phyloP scores from a whole-genome alignment of 1,284 basidiomycete species.

The Leccinum solheimii region DNA sequence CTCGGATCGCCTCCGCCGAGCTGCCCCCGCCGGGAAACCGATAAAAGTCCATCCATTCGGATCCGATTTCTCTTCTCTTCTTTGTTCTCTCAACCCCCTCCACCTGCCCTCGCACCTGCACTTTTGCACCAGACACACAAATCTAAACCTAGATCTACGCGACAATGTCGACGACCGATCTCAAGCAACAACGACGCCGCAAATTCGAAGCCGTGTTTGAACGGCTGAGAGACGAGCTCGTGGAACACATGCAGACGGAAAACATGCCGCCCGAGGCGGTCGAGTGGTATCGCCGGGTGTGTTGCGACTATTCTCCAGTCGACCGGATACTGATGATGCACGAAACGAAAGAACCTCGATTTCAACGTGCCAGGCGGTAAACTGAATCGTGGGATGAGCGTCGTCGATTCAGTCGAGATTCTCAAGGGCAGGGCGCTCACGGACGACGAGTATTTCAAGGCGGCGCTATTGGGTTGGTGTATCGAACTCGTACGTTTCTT shows the following conservation, averaged over 20 bases:
- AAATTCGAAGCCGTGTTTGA: slow-evolving; percentile 34
- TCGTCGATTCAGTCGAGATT: slow-evolving; percentile 93
- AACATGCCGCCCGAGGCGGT: slow-evolving; percentile 64
- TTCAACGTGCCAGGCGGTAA: slow-evolving; percentile 97
- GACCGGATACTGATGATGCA: not conserved
- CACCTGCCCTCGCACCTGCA: not conserved
- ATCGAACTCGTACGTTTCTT: slow-evolving; percentile 71
- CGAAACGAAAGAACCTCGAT: slow-evolving; percentile 69
- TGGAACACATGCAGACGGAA: slow-evolving; percentile 50
- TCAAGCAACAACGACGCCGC: slow-evolving; percentile 28
- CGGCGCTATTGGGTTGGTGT: slow-evolving; percentile 94
- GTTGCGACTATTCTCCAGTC: slow-evolving; percentile 19
- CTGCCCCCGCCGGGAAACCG: not conserved
- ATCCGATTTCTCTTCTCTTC: not conserved
- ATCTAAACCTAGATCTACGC: not conserved
- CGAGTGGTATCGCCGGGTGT: slow-evolving; percentile 61
- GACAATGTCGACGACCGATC: slow-evolving; percentile 17
- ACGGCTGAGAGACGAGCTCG: slow-evolving; percentile 35
- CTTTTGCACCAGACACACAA: not conserved
- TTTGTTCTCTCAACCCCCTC: not conserved
- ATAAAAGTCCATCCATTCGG: not conserved
- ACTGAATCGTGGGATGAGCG: slow-evolving; percentile 93
- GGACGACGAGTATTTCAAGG: slow-evolving; percentile 87
- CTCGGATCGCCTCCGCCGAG: not conserved
- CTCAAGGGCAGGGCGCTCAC: slow-evolving; percentile 67